A percentile compares a stretch with the other conserved stretches of the same genome.
Evolutionary conservation across 768 basidiomycete genomes (phyloP).

Genomic region (Boletellus emodensis): DNA sequence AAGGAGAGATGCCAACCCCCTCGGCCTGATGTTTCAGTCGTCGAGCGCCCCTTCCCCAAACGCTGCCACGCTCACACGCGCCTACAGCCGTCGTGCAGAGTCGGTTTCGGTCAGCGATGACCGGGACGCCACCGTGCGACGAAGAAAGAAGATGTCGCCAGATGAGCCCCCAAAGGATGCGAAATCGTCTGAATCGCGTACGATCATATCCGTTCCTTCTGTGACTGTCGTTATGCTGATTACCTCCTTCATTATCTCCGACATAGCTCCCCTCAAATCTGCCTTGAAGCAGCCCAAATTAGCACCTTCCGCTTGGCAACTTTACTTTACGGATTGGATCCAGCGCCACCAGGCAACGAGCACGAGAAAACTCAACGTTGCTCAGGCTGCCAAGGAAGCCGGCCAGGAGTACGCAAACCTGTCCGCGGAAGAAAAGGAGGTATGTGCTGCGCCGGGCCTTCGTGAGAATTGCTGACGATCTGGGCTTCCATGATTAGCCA

Average conservation of each 20-base stretch:
- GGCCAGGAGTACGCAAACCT: constrained; percentile 85
- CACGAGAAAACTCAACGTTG: constrained; percentile 86
- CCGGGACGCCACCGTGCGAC: constrained; percentile 70
- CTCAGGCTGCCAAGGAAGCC: constrained; percentile 92
- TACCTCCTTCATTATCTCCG: constrained; percentile 23
- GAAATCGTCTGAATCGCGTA: constrained; percentile 45
- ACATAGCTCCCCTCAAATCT: constrained; percentile 66
- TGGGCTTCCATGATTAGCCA: constrained; percentile 46
- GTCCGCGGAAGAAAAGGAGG: constrained; percentile 79
- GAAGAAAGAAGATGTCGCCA: constrained; percentile 43
- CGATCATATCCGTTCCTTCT: constrained; percentile 28
- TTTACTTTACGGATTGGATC: constrained; percentile 95
- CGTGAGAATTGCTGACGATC: constrained; percentile 21
- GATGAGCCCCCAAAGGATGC: constrained; percentile 35
- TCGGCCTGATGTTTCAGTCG: constrained; percentile 60
- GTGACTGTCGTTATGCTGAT: constrained; percentile 30
- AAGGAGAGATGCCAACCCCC: constrained; percentile 40
- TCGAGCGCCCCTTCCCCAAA: constrained; percentile 65
- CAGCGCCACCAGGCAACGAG: constrained; percentile 78
- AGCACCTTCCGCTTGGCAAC: constrained; percentile 93
- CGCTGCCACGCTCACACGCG: constrained; percentile 47
- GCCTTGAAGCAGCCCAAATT: constrained; percentile 83
- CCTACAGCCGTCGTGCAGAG: constrained; percentile 66
- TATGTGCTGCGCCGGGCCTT: constrained; percentile 34
- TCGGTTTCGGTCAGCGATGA: constrained; percentile 59